Conservation (phyloP, 2,329 filamentous ascomycete genomes). For the Curvularia lunata region DNA sequence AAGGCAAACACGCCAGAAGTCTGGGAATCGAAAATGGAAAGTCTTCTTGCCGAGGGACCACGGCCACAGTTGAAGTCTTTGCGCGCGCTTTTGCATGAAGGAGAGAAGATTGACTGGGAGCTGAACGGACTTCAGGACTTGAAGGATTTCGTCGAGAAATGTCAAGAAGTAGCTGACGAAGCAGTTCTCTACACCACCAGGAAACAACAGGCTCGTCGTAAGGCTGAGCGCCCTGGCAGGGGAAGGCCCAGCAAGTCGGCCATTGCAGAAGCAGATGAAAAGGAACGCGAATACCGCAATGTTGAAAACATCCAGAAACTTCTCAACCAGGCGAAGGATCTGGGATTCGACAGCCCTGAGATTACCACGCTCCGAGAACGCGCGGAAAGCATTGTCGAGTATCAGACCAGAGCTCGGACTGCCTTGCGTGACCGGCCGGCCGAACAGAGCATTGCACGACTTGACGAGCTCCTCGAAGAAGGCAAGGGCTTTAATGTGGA, state of each 20-base stretch:
- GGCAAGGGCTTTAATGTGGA: conserved; percentile 90
- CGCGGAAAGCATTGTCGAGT: conserved; percentile 81
- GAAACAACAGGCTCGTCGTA: conserved; percentile 96
- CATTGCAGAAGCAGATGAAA: conserved; percentile 82
- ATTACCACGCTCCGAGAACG: conserved; percentile 86
- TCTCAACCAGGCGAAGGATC: conserved; percentile 79
- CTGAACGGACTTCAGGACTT: conserved; percentile 82
- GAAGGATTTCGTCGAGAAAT: conserved; percentile 89
- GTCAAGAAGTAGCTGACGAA: conserved; percentile 97
- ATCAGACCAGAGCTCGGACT: conserved; percentile 75
- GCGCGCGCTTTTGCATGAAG: conserved; percentile 84
- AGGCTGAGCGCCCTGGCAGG: conserved; percentile 88
- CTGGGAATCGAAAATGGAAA: conserved; percentile 91
- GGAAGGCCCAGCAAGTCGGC: conserved; percentile 65
- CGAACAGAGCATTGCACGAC: conserved; percentile 66
- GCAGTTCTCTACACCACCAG: conserved; percentile 94
- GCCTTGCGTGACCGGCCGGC: conserved; percentile 66
- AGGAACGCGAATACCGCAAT: conserved; percentile 82
- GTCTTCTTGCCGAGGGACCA: conserved; percentile 80
- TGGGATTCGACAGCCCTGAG: conserved; percentile 93
- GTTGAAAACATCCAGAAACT: conserved; percentile 87
- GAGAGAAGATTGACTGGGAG: conserved; percentile 93
- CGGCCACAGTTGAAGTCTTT: conserved; percentile 86
- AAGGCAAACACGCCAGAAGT: conserved; percentile 83
- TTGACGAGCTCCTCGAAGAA: conserved; percentile 89